These are phyloP conservation scores for Coniochaeta sp. DNA, from an alignment of 2,329 filamentous ascomycete genomes.

Conservation along the genomic window DNA sequence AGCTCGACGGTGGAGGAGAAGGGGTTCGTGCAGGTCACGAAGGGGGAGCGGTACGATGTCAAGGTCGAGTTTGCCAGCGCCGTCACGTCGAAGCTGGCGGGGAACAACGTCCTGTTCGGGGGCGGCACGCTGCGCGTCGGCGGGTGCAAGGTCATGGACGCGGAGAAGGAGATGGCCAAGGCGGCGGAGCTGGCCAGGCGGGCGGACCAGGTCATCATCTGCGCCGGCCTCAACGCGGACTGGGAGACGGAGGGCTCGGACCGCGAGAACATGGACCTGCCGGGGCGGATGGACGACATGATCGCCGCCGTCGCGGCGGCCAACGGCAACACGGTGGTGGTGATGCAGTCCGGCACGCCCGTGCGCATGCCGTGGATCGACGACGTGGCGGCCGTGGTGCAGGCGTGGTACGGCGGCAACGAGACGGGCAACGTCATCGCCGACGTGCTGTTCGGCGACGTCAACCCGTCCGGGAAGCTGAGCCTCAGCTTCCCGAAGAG, in stretches of 20 bases:
- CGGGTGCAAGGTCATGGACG: conserved; percentile 49
- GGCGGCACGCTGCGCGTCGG: conserved; percentile 57
- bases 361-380: conserved; percentile 63
- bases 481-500: conserved; percentile 57
- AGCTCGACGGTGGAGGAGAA: conserved; percentile 50
- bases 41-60: conserved; percentile 45
- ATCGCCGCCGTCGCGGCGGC: conserved; percentile 58
- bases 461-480: conserved; percentile 64
- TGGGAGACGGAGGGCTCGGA: conserved; percentile 79
- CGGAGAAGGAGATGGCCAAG: conserved; percentile 52
- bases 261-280: conserved; percentile 71
- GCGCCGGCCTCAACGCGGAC: conserved; percentile 70
- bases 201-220: conserved; percentile 71
- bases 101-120: conserved; percentile 44
- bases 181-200: conserved; percentile 61
- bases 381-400: conserved; percentile 51
- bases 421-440: conserved; percentile 77
- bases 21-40: conserved; percentile 41
- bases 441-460: conserved; percentile 67
- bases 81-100: conserved; percentile 39
- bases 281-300: conserved; percentile 63
- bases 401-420: conserved; percentile 85
- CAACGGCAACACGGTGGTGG: conserved; percentile 64
- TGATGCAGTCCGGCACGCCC: conserved; percentile 72
- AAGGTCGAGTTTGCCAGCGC: conserved; percentile 46